Evolutionary conservation across 805 yeast species (phyloP), one percentile per base, ranked within the genome.

Genomic region (Maudiozyma bulderi): DNA sequence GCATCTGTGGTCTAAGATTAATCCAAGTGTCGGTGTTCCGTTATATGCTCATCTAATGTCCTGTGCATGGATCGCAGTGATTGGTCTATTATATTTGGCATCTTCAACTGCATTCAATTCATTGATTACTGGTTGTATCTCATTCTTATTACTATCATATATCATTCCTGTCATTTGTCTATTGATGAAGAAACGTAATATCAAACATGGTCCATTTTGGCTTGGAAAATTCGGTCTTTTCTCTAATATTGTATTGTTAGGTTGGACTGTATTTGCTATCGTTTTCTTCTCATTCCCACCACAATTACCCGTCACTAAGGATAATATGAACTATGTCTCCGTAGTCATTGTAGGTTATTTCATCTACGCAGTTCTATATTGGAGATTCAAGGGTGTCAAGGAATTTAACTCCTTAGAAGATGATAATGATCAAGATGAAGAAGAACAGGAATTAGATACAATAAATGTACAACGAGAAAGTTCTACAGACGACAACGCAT

Each of bases 71-170:
- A 72, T 74, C 60, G 77, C 81, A 2, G 56, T 79, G 9, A 69
- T 80, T 51, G 83, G 85, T 29, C 69, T 80, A 54, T 68, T 82
- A 46, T 83, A 80, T 58, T 59, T 83, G 60, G 87, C 81, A 3
- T 81, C 87, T 4, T 71, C 77, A 11, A 77, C 86, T 3, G 88
- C 88, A 6, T 82, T 79, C 65, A 80, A 80, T 56, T 76, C 87
- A 10, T 71, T 82, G 68, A 77, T 79, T 40, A 75, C 79, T 32
- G 84, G 81, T 6, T 78, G 86, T 64, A 76, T 81, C 52, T 73
- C 79, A 5, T 82, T 82, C 59, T 65, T 82, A 50, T 67, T 80
- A 48, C 60, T 82, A 39, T 79, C 85, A 4, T 82, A 82, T 61
- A 54, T 72, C 29, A 73, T 82, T 37, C 87, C 87, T 3, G 72